Percentiles rank a stretch among this genome's conserved stretches.
Conservation (phyloP, 1,139 yeast genomes). For the Pichia sp. region DNA sequence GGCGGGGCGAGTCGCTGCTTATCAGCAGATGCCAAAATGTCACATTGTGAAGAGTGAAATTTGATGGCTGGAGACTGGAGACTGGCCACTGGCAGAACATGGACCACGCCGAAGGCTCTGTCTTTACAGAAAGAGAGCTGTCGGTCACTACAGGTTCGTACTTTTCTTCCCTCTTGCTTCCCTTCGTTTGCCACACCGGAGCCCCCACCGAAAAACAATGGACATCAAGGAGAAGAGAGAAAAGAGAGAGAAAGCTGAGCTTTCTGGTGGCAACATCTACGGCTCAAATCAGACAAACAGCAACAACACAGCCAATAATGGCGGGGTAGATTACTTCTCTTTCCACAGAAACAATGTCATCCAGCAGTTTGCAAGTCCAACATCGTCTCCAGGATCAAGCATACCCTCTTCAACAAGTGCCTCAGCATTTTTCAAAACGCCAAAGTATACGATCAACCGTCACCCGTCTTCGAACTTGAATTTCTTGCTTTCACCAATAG, state of each 20-base stretch:
- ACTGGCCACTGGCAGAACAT: too few relatives aligned
- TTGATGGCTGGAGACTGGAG: too few relatives aligned
- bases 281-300: not conserved
- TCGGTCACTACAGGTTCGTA: too few relatives aligned
- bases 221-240: not conserved
- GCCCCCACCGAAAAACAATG: too few relatives aligned
- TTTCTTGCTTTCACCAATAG: slow-evolving; percentile 8
- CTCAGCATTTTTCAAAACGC: not conserved
- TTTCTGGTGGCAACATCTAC: not conserved
- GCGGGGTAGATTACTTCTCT: not conserved
- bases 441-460: not conserved
- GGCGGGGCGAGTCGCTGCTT: too few relatives aligned
- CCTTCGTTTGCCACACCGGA: too few relatives aligned
- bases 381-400: not conserved
- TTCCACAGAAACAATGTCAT: not conserved
- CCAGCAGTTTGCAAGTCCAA: not conserved
- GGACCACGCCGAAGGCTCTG: too few relatives aligned
- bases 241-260: not conserved
- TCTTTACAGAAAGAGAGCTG: too few relatives aligned
- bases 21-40: too few relatives aligned
- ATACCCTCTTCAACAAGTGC: not conserved
- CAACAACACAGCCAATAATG: not conserved
- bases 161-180: too few relatives aligned
- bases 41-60: too few relatives aligned
- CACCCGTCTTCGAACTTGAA: slow-evolving; percentile 3